Base-by-base conservation (phyloP, 805 yeast genomes). In the Suhomyces emberorum region DNA sequence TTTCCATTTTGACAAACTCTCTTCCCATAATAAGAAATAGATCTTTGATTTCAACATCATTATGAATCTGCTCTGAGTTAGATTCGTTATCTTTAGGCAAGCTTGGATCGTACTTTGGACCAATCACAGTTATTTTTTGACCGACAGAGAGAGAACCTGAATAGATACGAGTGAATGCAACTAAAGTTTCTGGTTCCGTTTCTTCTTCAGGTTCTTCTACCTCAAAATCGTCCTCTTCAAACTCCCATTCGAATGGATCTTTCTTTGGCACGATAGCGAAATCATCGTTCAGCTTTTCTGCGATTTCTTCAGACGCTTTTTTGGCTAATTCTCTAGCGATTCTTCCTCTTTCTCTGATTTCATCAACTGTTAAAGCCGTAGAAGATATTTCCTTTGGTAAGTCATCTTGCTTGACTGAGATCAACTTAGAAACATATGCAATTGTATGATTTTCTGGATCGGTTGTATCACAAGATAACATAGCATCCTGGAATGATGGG, bases 11-110 rank as follows among this genome's bases (percentile, higher is more conserved):
- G 2, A 88, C 78, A 23, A 91, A 64, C 41, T 93, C 97, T 46
- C 91, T 71, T 14, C 98, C 99, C 98, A 93, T 93, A 37, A 93
- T 69, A 37, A 93, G 63, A 51, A 77, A 89, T 26, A 93, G 62
- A 28, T 81, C 84, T 4, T 83, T 74, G 24, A 93, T 72, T 10
- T 71, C 77, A 1, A 83, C 76, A 5, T 70, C 73, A 19, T 76
- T 65, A 19, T 72, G 64, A 41, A 81, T 74, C 46, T 81, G 80
- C 7, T 59, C 65, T 12, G 81, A 81, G 26, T 69, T 61, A 8
- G 51, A 47, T 1, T 54, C 50, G 38, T 57, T 54, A 19, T 47
- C 59, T 18, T 50, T 54, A 1, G 69, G 61, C 24, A 61, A 50
- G 1, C 63, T 36, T 0, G 96, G 95, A 52, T 84, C 83, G 56